These are phyloP conservation scores for Sedum album DNA, from an alignment of 164 flowering plant genomes.

Conservation along the genomic window DNA sequence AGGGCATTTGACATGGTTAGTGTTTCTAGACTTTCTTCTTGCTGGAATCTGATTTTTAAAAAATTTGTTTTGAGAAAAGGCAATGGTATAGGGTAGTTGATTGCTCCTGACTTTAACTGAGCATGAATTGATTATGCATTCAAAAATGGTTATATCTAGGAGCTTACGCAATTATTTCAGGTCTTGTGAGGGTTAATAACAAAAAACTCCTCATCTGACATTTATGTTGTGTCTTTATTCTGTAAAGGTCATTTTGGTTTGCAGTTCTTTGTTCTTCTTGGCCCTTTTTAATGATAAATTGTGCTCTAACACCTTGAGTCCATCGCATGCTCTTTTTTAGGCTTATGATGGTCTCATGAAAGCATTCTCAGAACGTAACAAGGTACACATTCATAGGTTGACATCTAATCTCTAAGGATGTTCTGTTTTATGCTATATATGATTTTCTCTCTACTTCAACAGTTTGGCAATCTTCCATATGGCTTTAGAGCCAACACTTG, in stretches of 20 bases:
- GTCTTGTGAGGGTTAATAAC: neutral
- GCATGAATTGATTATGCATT: neutral
- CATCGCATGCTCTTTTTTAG: slow-evolving; percentile 33
- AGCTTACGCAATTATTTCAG: neutral
- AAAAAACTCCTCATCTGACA: neutral
- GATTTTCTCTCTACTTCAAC: slow-evolving; percentile 17
- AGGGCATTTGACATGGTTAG: slow-evolving; percentile 63
- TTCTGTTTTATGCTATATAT: neutral
- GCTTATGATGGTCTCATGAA: slow-evolving; percentile 87
- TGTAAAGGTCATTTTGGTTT: neutral
- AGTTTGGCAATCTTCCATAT: slow-evolving; percentile 98
- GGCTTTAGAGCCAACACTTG: slow-evolving; percentile 99
- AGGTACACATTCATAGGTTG: slow-evolving; percentile 46
- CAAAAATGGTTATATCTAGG: neutral
- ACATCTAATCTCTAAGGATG: neutral
- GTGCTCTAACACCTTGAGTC: neutral
- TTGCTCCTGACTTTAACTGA: neutral
- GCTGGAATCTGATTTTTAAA: slow-evolving; percentile 44
- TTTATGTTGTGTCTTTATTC: neutral
- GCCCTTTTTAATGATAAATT: neutral
- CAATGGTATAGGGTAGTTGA: neutral
- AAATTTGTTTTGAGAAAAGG: too few relatives aligned
- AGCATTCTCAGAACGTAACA: slow-evolving; percentile 89
- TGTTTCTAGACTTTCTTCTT: neutral
- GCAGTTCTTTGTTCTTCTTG: neutral